Evolutionary conservation across 257 asterid genomes (phyloP).

Genomic region (Thymus quinquecostatus): DNA sequence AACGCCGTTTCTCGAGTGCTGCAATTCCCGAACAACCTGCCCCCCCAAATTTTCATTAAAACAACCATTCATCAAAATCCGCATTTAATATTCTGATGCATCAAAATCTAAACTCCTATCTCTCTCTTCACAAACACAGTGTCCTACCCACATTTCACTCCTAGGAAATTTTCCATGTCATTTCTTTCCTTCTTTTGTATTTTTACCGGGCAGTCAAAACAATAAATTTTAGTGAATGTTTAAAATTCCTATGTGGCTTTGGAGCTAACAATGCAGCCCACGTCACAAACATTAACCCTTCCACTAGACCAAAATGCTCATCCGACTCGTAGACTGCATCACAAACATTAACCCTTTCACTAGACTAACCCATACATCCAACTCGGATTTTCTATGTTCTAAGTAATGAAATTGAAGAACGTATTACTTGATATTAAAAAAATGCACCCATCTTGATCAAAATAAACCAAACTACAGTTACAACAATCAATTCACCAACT

Average conservation of each 20-base stretch:
- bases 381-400: neutral
- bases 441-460: neutral
- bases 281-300: no score
- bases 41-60: slow-evolving; percentile 39
- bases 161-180: neutral
- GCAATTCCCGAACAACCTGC: slow-evolving; percentile 90
- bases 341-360: no score
- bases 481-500: slow-evolving; percentile 23
- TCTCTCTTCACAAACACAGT: slow-evolving; percentile 18
- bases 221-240: slow-evolving; percentile 31
- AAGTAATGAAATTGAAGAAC: neutral
- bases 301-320: no score
- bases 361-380: no score
- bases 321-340: no score
- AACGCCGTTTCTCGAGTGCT: slow-evolving; percentile 87
- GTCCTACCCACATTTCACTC: slow-evolving; percentile 27
- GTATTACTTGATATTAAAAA: no score
- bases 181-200: neutral
- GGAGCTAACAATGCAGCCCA: neutral
- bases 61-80: slow-evolving; percentile 33
- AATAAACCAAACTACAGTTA: neutral
- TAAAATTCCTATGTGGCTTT: neutral
- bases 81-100: slow-evolving; percentile 28
- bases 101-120: neutral
- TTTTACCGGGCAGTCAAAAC: slow-evolving; percentile 35